A percentile compares a stretch with the other conserved stretches of the same genome.
phyloP scores from a whole-genome alignment of 2,329 filamentous ascomycete genomes.

The Rhexocercosporidium sp. region DNA sequence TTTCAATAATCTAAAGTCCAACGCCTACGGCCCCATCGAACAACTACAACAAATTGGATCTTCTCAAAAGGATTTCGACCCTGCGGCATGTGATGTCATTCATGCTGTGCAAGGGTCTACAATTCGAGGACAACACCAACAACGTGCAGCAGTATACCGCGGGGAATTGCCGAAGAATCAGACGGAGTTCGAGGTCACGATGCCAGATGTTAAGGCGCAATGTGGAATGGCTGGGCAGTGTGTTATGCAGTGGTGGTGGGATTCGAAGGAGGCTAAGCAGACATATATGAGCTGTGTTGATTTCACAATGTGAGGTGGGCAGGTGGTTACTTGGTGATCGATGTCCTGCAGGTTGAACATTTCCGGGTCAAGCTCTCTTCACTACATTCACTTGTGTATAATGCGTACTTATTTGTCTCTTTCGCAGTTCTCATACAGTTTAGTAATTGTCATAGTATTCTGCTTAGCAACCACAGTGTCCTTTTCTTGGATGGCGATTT shows the following conservation, averaged over 20 bases:
- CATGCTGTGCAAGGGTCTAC: conserved; percentile 55
- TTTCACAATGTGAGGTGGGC: too few species aligned
- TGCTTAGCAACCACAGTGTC: too few species aligned
- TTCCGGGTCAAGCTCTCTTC: too few species aligned
- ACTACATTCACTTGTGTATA: too few species aligned
- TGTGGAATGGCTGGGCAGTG: conserved; percentile 55
- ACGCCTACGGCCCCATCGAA: conserved; percentile 42
- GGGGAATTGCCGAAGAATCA: conserved; percentile 48
- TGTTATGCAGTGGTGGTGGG: conserved; percentile 60
- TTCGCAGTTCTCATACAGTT: too few species aligned
- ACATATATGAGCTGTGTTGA: conserved; percentile 43
- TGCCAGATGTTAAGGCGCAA: conserved; percentile 52
- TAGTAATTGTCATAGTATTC: too few species aligned
- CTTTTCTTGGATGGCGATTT: too few species aligned
- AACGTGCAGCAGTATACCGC: conserved; percentile 49
- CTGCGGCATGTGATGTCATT: conserved; percentile 46
- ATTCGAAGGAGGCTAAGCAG: conserved; percentile 53
- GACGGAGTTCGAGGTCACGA: conserved; percentile 56
- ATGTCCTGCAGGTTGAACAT: background rate
- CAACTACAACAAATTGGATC: conserved; percentile 44
- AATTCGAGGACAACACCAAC: conserved; percentile 49
- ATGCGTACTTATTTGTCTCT: too few species aligned
- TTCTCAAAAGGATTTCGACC: conserved; percentile 39
- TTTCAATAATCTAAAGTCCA: conserved; percentile 41
- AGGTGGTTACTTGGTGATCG: too few species aligned